A percentile compares a stretch with the other conserved stretches of the same genome.
These are phyloP conservation scores for Clitopilus passeckerianus DNA, from an alignment of 768 basidiomycete genomes.

Conservation along the genomic window DNA sequence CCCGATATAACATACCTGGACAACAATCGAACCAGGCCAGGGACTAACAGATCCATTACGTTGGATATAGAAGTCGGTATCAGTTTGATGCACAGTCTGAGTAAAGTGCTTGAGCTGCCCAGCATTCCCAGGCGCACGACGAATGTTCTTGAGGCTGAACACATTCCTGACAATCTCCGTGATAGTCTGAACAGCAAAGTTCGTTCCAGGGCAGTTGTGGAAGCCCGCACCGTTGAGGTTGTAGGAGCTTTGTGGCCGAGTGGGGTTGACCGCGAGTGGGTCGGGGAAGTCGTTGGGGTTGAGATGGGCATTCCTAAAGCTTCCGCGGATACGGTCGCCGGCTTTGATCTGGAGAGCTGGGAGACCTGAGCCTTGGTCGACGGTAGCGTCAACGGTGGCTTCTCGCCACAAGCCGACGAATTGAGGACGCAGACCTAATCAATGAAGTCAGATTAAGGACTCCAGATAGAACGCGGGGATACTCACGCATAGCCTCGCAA, in stretches of 20 bases:
- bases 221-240: constrained; percentile 31
- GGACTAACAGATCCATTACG: constrained; percentile 26
- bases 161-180: constrained; percentile 40
- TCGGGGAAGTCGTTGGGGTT: constrained; percentile 39
- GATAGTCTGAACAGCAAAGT: constrained; percentile 30
- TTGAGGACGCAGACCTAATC: constrained; percentile 31
- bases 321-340: constrained; percentile 34
- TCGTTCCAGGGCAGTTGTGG: constrained; percentile 33
- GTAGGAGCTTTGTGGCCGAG: constrained; percentile 24
- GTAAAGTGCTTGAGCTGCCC: constrained; percentile 33
- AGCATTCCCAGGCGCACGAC: constrained; percentile 37
- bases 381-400: constrained; percentile 23
- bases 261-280: constrained; percentile 32
- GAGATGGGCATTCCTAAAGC: constrained; percentile 38
- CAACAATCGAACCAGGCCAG: constrained; percentile 32
- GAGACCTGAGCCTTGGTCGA: constrained; percentile 29
- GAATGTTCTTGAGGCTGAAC: constrained; percentile 38
- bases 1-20: constrained; percentile 21
- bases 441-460: background rate
- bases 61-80: constrained; percentile 26
- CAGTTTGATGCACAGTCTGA: constrained; percentile 24
- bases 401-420: constrained; percentile 36
- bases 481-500: constrained; percentile 45
- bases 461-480: background rate
- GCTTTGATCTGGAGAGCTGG: constrained; percentile 29